Evolutionary conservation across 768 basidiomycete species (phyloP).

Genomic region (Suillus plorans): DNA sequence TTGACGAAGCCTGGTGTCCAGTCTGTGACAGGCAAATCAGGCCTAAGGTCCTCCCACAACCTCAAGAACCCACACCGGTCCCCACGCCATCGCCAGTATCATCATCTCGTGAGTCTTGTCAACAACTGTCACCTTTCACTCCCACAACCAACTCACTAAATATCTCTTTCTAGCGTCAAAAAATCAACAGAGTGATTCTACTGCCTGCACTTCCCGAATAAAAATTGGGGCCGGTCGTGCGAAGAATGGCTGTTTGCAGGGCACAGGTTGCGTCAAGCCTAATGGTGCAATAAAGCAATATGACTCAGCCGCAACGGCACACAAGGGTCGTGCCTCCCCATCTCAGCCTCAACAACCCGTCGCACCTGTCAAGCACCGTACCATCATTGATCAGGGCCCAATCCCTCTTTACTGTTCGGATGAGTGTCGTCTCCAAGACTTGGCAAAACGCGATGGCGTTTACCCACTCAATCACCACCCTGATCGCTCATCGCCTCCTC

Average conservation of each 20-base stretch:
- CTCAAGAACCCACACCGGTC: conserved; percentile 17
- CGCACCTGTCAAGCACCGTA: conserved; percentile 49
- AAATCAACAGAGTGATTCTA: conserved; percentile 26
- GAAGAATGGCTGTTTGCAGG: conserved; percentile 57
- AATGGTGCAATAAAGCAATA: conserved; percentile 53
- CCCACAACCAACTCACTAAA: neutral
- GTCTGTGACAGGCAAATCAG: conserved; percentile 74
- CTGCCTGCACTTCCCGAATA: conserved; percentile 30
- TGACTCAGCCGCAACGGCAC: conserved; percentile 19
- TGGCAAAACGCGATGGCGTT: conserved; percentile 39
- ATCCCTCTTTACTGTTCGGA: conserved; percentile 86
- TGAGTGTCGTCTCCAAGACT: conserved; percentile 64
- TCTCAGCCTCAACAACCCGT: conserved; percentile 26
- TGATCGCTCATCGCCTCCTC: conserved; percentile 38
- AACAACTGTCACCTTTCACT: neutral
- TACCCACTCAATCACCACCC: conserved; percentile 51
- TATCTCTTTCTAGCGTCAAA: conserved; percentile 20
- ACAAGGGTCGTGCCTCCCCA: conserved; percentile 14
- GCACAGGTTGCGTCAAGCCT: conserved; percentile 61
- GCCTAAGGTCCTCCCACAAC: conserved; percentile 54
- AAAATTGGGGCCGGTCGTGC: conserved; percentile 38
- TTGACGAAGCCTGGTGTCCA: conserved; percentile 80
- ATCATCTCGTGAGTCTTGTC: conserved; percentile 36
- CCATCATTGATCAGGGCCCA: conserved; percentile 79
- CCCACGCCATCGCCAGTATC: conserved; percentile 41